Percentiles rank a stretch among this genome's conserved stretches.
These are phyloP conservation scores for Dendrocalamus latiflorus DNA, from an alignment of 202 grass and related monocot species.

Conservation along the genomic window DNA sequence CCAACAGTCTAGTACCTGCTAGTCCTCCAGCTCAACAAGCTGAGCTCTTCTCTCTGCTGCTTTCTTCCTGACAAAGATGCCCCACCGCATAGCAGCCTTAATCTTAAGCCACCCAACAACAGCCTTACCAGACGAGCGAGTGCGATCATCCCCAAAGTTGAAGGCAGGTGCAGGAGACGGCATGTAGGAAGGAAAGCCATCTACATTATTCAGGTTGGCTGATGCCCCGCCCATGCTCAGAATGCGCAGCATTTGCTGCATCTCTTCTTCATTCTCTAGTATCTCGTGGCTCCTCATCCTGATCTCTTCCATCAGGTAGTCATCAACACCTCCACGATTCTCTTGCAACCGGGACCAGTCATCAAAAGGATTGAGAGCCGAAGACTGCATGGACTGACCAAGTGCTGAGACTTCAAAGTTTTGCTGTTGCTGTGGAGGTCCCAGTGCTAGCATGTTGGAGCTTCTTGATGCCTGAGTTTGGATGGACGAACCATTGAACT, in stretches of 20 bases:
- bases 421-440: conserved; percentile 40
- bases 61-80: conserved; percentile 86
- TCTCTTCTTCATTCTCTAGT: conserved; percentile 81
- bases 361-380: conserved; percentile 37
- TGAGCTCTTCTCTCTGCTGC: conserved; percentile 79
- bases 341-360: conserved; percentile 41
- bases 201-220: conserved; percentile 30
- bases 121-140: conserved; percentile 62
- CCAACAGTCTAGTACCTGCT: conserved; percentile 4
- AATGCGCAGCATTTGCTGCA: conserved; percentile 74
- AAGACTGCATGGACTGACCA: conserved; percentile 45
- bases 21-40: conserved; percentile 81
- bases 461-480: conserved; percentile 36
- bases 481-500: conserved; percentile 44
- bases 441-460: conserved; percentile 44
- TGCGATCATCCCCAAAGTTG: conserved; percentile 41
- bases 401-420: conserved; percentile 43
- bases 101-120: conserved; percentile 94
- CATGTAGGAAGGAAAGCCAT: conserved; percentile 45
- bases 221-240: conserved; percentile 54
- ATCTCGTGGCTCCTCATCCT: conserved; percentile 71
- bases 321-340: conserved; percentile 43
- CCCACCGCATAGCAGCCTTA: conserved; percentile 90
- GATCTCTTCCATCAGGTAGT: conserved; percentile 78
- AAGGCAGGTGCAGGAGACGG: conserved; percentile 38